Evolutionary conservation across 2,329 filamentous ascomycete species (phyloP).

Genomic region (Paecilomyces variotii): DNA sequence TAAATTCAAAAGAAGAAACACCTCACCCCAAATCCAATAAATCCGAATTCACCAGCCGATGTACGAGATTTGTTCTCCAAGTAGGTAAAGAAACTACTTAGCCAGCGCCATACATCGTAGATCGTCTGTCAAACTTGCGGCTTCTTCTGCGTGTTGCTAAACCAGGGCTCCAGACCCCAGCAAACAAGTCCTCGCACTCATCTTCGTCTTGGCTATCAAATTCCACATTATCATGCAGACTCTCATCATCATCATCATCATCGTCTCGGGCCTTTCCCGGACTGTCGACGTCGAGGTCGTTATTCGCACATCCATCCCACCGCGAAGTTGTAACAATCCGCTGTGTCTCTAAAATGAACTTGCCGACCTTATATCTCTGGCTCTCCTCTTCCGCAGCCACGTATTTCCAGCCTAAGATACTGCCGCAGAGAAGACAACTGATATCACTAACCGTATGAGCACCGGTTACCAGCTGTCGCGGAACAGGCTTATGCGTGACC

Average conservation of each 20-base stretch:
- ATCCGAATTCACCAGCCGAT: background rate
- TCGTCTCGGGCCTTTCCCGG: slow-evolving; percentile 1
- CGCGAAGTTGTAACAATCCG: slow-evolving; percentile 41
- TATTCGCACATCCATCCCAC: slow-evolving; percentile 41
- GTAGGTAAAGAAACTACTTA: background rate
- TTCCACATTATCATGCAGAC: slow-evolving; percentile 35
- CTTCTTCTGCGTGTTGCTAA: slow-evolving; percentile 40
- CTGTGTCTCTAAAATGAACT: slow-evolving; percentile 57
- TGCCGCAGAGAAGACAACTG: slow-evolving; percentile 48
- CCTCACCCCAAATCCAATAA: background rate
- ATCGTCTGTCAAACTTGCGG: slow-evolving; percentile 26
- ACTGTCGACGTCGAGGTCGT: slow-evolving; percentile 4
- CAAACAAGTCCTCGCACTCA: slow-evolving; percentile 58
- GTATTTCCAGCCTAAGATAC: slow-evolving; percentile 57
- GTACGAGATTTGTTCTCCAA: no score
- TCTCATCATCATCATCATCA: slow-evolving; percentile 2
- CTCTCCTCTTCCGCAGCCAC: slow-evolving; percentile 53
- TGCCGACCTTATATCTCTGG: slow-evolving; percentile 59
- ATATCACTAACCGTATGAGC: slow-evolving; percentile 56
- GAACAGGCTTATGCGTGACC: slow-evolving; percentile 46
- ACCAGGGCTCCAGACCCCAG: slow-evolving; percentile 52
- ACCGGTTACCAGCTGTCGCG: slow-evolving; percentile 54
- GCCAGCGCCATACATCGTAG: slow-evolving; percentile 14
- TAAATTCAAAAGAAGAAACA: background rate
- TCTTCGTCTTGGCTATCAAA: slow-evolving; percentile 61